A percentile compares a stretch with the other conserved stretches of the same genome.
These are phyloP conservation scores for Quercus alba DNA, from an alignment of 306 rosid genomes.

Conservation along the genomic window DNA sequence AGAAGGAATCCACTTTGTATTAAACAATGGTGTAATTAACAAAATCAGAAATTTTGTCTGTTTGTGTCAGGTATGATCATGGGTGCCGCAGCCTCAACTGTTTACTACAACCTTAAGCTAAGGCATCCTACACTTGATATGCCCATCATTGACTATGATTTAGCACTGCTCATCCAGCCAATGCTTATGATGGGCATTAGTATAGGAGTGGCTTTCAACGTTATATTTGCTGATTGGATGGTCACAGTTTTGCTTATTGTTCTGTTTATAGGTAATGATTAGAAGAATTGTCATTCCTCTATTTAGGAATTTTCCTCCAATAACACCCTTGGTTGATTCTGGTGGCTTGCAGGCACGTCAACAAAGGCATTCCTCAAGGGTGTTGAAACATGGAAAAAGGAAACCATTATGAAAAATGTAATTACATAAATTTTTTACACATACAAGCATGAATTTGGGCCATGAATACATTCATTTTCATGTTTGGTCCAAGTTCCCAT, in stretches of 20 bases:
- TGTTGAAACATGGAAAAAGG: constrained; percentile 86
- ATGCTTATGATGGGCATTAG: constrained; percentile 98
- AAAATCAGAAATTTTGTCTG: not conserved
- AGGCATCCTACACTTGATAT: constrained; percentile 71
- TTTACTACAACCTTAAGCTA: constrained; percentile 72
- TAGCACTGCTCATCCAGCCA: constrained; percentile 84
- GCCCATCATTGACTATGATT: constrained; percentile 90
- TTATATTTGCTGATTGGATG: constrained; percentile 87
- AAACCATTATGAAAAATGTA: constrained; percentile 80
- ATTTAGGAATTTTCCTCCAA: not conserved
- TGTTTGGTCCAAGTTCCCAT: not conserved
- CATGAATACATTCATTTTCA: not conserved
- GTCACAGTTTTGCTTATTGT: constrained; percentile 83
- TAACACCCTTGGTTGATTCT: not conserved
- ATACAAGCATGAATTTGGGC: not conserved
- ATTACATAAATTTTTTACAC: not conserved
- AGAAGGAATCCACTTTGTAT: not conserved
- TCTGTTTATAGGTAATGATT: constrained; percentile 65
- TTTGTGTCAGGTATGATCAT: constrained; percentile 77
- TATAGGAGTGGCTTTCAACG: constrained; percentile 85
- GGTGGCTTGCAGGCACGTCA: constrained; percentile 59
- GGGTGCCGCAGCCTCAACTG: constrained; percentile 86
- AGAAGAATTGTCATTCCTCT: not conserved
- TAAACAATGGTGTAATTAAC: not conserved
- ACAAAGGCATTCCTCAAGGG: constrained; percentile 86